phyloP scores from a whole-genome alignment of 495 filamentous ascomycete species.

The Tuber indicum region DNA sequence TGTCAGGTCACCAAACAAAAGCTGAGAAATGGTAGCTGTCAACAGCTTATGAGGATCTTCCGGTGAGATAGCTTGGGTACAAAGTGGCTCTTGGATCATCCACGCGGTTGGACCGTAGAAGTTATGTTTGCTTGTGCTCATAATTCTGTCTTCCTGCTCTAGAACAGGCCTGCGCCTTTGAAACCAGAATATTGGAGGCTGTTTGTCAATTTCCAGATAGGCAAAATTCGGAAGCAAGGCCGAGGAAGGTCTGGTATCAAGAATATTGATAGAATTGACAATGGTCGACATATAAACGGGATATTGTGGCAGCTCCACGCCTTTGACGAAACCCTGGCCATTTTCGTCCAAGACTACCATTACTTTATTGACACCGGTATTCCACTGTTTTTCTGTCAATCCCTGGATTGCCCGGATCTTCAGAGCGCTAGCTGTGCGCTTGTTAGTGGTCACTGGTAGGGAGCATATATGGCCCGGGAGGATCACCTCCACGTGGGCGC shows the following conservation, averaged over 20 bases:
- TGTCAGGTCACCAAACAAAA: background rate
- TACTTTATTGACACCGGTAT: background rate
- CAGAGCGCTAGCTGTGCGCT: background rate
- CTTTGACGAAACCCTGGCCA: background rate
- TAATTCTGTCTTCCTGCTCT: background rate
- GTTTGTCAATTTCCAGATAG: background rate
- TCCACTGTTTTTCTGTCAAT: background rate
- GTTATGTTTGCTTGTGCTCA: background rate
- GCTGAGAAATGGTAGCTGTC: background rate
- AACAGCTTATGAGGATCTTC: background rate
- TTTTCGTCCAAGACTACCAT: conserved; percentile 1
- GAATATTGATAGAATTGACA: background rate
- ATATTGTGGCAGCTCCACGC: background rate
- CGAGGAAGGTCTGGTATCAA: background rate
- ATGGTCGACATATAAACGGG: background rate
- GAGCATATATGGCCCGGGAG: background rate
- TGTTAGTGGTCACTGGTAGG: background rate
- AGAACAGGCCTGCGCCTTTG: background rate
- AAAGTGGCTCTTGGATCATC: background rate
- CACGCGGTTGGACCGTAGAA: background rate
- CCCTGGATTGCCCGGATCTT: background rate
- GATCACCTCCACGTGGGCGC: background rate
- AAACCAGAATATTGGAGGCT: background rate
- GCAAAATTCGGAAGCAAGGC: background rate
- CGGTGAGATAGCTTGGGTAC: background rate